phyloP scores from a whole-genome alignment of 83 land plant genomes.

The Picea abies region DNA sequence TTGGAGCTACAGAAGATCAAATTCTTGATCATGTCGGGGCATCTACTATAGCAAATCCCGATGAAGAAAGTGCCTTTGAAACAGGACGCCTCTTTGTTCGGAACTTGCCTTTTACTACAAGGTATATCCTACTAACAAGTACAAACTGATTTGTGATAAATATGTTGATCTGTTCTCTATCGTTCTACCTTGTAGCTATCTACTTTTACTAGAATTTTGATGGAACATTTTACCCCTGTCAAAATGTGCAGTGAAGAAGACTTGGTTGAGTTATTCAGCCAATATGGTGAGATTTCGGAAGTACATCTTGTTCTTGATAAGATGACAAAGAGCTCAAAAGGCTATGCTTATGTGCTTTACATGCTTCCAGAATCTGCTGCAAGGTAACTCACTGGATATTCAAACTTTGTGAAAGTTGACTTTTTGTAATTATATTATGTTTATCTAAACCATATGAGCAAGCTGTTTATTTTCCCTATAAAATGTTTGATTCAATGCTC shows the following conservation, averaged over 20 bases:
- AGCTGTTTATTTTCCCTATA: no score
- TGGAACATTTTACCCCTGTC: neutral
- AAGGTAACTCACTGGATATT: slow-evolving; percentile 52
- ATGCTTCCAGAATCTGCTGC: slow-evolving; percentile 84
- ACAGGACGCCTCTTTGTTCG: slow-evolving; percentile 90
- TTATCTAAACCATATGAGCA: no score
- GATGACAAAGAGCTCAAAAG: slow-evolving; percentile 86
- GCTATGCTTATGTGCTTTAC: slow-evolving; percentile 76
- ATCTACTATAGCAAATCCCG: neutral
- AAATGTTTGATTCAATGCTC: no score
- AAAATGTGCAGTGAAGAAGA: slow-evolving; percentile 81
- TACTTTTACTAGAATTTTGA: neutral
- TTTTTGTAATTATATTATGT: neutral
- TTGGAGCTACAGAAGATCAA: slow-evolving; percentile 8
- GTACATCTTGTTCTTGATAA: slow-evolving; percentile 90
- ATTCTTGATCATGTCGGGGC: slow-evolving; percentile 9
- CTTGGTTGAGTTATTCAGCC: slow-evolving; percentile 64
- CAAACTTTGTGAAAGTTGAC: neutral
- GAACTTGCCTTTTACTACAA: slow-evolving; percentile 92
- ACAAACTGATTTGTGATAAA: neutral
- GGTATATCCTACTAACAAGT: slow-evolving; percentile 32
- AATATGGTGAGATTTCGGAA: slow-evolving; percentile 74
- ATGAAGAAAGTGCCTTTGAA: slow-evolving; percentile 32
- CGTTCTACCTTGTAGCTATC: neutral
- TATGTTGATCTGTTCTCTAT: neutral